phyloP scores from a whole-genome alignment of 1,284 basidiomycete genomes.

The Apiotrichum laibachii region DNA sequence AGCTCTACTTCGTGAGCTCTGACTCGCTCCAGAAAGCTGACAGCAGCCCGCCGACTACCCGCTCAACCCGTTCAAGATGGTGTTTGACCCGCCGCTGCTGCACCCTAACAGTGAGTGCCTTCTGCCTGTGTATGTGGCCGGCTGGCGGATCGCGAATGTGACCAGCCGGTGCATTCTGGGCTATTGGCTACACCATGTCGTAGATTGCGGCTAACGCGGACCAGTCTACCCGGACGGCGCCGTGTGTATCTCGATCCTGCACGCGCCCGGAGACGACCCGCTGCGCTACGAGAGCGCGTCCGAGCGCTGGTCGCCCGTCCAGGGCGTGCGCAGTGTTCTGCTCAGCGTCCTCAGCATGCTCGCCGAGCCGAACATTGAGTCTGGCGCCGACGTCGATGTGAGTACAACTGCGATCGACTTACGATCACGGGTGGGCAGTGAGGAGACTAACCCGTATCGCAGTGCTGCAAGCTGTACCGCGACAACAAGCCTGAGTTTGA shows the following conservation, averaged over 20 bases:
- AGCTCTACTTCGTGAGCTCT: conserved; percentile 78
- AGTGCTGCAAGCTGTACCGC: conserved; percentile 87
- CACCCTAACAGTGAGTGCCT: conserved; percentile 85
- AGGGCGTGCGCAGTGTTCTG: conserved; percentile 84
- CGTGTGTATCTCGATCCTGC: conserved; percentile 97
- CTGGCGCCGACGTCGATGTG: conserved; percentile 90
- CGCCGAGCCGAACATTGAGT: conserved; percentile 99
- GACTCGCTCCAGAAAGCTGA: conserved; percentile 5
- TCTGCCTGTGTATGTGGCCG: no score
- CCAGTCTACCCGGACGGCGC: conserved; percentile 82
- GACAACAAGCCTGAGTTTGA: conserved; percentile 67
- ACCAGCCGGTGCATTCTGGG: no score
- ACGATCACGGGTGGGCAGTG: no score
- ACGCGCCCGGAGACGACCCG: conserved; percentile 89
- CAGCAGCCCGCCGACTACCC: conserved; percentile 84
- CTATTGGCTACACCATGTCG: no score
- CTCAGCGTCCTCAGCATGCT: conserved; percentile 97
- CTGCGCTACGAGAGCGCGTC: conserved; percentile 77
- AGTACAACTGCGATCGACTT: conserved; percentile 15
- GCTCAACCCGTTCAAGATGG: conserved; percentile 96
- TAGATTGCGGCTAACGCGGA: conserved; percentile 22
- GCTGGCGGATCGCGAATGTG: no score
- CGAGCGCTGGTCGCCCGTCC: conserved; percentile 95
- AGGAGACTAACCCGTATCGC: no score
- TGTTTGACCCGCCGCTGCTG: conserved; percentile 92